Base-by-base conservation (phyloP, 2,329 filamentous ascomycete species). In the Chrysoporthe austroafricana region DNA sequence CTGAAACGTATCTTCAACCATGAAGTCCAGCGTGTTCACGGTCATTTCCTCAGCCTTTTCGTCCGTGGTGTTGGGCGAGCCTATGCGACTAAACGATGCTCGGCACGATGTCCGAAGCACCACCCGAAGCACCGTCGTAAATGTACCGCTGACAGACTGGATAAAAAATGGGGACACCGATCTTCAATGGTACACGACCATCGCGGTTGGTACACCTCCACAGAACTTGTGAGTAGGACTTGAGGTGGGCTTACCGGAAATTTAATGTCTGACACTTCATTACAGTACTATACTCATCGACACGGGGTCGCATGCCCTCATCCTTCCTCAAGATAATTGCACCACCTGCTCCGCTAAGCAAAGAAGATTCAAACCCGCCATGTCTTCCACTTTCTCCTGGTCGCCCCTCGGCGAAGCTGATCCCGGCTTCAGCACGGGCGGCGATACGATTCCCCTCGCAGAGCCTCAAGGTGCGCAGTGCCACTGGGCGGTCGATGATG, bases 231-330 rank as follows among this genome's bases (percentile, higher is more conserved):
- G 57, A 32, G 67, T 32, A 14, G 14, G 26, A 32, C 5, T 2
- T 34, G 11, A 21, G 50, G 21, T 5, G 32, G 11, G 4, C 50
- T 7, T 32, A 21, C 16, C 26, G 4, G 13, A 32, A 52, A 7
- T 44, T 44, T 44, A 26, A 14, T 11, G 39, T 4, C 1, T 58
- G 32, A 32, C 62, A 64, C n/a, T 18, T 3, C 36, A 21, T 16
- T 44, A 26, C 44, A 69, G 67, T 43, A 68, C 63, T 9, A 66
- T 69, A 13, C 57, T 69, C 62, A 62, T 69, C 21, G 68, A 69
- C n/a, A 68, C 68, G 7, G 68, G 66, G 46, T 68, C 63, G 11
- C 18, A 63, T 11, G 18, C 42, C 18, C 66, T 70, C 1, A 43
- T 70, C 1, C 63, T 70, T 13, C 60, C 68, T 2, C 32, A 62